Conservation (phyloP, 805 yeast species). For the Candida chauliodis region DNA sequence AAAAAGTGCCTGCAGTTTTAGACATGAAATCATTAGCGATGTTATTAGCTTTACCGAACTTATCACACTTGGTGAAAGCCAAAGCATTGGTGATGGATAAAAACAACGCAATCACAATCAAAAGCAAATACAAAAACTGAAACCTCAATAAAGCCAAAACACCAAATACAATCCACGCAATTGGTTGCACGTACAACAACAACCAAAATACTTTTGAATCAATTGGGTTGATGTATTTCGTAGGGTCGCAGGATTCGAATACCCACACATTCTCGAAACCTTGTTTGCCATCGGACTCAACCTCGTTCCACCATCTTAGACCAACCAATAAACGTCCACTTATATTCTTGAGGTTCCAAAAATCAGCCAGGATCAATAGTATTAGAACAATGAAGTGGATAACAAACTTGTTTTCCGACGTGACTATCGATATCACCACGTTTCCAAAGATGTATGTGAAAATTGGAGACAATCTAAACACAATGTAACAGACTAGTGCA, state of each 20-base stretch:
- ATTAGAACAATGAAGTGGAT: slow-evolving; percentile 77
- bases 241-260: slow-evolving; percentile 78
- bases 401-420: slow-evolving; percentile 50
- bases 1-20: slow-evolving; percentile 43
- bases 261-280: slow-evolving; percentile 71
- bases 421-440: slow-evolving; percentile 49
- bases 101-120: slow-evolving; percentile 64
- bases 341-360: slow-evolving; percentile 90
- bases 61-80: slow-evolving; percentile 91
- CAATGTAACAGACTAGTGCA: slow-evolving; percentile 64
- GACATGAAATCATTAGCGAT: slow-evolving; percentile 58
- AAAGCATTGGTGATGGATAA: slow-evolving; percentile 78
- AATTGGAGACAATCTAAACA: slow-evolving; percentile 61
- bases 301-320: slow-evolving; percentile 95
- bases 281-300: slow-evolving; percentile 48
- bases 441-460: slow-evolving; percentile 68
- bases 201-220: slow-evolving; percentile 90
- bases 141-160: slow-evolving; percentile 75
- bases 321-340: slow-evolving; percentile 90
- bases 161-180: slow-evolving; percentile 70
- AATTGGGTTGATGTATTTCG: slow-evolving; percentile 75
- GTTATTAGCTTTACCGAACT: slow-evolving; percentile 79
- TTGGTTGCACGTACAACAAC: slow-evolving; percentile 71
- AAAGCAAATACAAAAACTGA: slow-evolving; percentile 61
- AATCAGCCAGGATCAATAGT: slow-evolving; percentile 78